A percentile compares a stretch with the other conserved stretches of the same genome.
phyloP scores from a whole-genome alignment of 2,329 filamentous ascomycete genomes.

The Diaporthe nobilis region DNA sequence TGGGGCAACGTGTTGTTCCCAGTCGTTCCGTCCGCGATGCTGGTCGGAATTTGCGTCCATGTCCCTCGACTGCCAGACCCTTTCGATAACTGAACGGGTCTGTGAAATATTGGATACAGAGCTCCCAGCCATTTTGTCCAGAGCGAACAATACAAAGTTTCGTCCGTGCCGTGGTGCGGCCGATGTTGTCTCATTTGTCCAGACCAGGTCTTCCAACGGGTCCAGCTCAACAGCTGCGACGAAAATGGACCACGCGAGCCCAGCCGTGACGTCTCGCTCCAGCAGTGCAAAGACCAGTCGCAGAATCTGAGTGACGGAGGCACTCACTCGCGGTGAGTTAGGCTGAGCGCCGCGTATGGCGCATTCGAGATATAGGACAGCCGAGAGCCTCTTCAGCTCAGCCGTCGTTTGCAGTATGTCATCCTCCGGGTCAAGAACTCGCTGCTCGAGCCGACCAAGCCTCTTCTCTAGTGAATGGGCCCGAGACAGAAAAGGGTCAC shows the following conservation, averaged over 20 bases:
- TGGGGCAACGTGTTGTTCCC: constrained; percentile 21
- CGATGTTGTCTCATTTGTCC: constrained; percentile 44
- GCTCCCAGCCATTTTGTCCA: constrained; percentile 56
- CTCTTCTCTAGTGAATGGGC: constrained; percentile 53
- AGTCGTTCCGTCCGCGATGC: constrained; percentile 11
- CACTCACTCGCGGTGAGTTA: constrained; percentile 48
- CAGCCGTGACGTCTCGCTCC: constrained; percentile 50
- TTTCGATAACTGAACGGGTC: constrained; percentile 61
- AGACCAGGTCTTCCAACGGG: constrained; percentile 52
- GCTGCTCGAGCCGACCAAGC: constrained; percentile 45
- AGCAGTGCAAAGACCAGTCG: constrained; percentile 52
- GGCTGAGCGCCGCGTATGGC: constrained; percentile 59
- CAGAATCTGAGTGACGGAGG: constrained; percentile 53
- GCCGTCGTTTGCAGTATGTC: constrained; percentile 53
- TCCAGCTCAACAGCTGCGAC: constrained; percentile 59
- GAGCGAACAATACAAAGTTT: constrained; percentile 55
- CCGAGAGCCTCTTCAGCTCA: constrained; percentile 59
- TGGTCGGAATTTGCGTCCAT: constrained; percentile 27
- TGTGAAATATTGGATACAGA: constrained; percentile 59
- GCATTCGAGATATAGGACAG: constrained; percentile 61
- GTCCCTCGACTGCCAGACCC: constrained; percentile 62
- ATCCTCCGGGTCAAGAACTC: constrained; percentile 45
- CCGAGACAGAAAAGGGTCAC: constrained; percentile 52
- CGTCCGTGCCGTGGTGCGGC: constrained; percentile 50
- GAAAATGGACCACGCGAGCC: constrained; percentile 59